Percentiles rank a stretch among this genome's conserved stretches.
Evolutionary conservation across 768 basidiomycete species (phyloP).

Genomic region (Boletus rufocinnamomeus): DNA sequence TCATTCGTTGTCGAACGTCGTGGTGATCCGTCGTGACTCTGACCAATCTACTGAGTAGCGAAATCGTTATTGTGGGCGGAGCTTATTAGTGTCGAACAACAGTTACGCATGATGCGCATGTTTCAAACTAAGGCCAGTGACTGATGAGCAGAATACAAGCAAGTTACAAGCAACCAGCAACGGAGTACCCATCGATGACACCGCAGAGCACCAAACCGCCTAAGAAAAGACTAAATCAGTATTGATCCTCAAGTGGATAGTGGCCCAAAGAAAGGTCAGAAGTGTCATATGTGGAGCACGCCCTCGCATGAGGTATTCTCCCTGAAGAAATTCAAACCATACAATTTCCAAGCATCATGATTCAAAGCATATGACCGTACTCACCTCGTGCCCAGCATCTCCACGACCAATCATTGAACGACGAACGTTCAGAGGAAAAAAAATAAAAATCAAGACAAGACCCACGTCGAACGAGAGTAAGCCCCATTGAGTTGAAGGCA

Average conservation of each 20-base stretch:
- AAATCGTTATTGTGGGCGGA: not conserved
- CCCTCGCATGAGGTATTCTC: constrained; percentile 69
- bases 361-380: constrained; percentile 24
- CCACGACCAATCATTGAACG: constrained; percentile 40
- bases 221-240: constrained; percentile 13
- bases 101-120: not conserved
- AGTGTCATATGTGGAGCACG: constrained; percentile 78
- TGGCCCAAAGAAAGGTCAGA: constrained; percentile 19
- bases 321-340: constrained; percentile 88
- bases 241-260: not conserved
- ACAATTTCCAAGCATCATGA: constrained; percentile 58
- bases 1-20: not conserved
- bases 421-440: constrained; percentile 59
- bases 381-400: constrained; percentile 19
- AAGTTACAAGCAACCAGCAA: not conserved
- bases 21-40: not conserved
- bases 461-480: constrained; percentile 76
- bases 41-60: not conserved
- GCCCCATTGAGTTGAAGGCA: constrained; percentile 86
- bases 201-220: not conserved
- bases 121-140: not conserved
- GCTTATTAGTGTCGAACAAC: not conserved
- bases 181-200: not conserved
- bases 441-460: constrained; percentile 37
- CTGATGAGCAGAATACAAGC: not conserved